Evolutionary conservation across 2,329 filamentous ascomycete species (phyloP).

Genomic region (Apiospora arundinis): DNA sequence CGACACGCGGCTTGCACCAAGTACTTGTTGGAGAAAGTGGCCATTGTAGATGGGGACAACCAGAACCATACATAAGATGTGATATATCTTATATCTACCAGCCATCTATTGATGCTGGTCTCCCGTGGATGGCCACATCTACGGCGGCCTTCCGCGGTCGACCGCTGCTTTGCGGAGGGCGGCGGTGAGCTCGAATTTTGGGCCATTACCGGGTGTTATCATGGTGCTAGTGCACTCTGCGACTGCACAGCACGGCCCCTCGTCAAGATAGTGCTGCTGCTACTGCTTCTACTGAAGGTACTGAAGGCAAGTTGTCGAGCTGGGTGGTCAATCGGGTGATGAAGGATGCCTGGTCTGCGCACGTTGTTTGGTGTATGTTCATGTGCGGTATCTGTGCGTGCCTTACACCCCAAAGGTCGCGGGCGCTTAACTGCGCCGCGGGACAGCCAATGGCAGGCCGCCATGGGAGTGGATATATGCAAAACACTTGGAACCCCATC

Average conservation of each 20-base stretch:
- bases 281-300: background rate
- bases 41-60: background rate
- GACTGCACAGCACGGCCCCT: slow-evolving; percentile 11
- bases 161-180: slow-evolving; percentile 14
- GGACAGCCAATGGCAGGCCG: slow-evolving; percentile 27
- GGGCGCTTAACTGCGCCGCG: slow-evolving; percentile 33
- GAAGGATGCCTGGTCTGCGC: background rate
- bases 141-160: slow-evolving; percentile 19
- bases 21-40: background rate
- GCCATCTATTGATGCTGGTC: slow-evolving; percentile 4
- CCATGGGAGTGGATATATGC: slow-evolving; percentile 32
- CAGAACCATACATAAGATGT: background rate
- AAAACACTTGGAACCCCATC: slow-evolving; percentile 4
- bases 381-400: slow-evolving; percentile 5
- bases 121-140: slow-evolving; percentile 22
- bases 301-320: too few species aligned
- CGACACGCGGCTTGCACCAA: background rate
- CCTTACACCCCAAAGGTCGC: slow-evolving; percentile 31
- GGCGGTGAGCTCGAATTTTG: slow-evolving; percentile 16
- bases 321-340: slow-evolving; percentile 6
- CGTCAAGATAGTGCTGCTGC: background rate
- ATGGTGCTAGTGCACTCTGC: slow-evolving; percentile 9
- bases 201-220: background rate
- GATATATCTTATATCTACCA: slow-evolving; percentile 8
- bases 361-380: slow-evolving; percentile 4